Evolutionary conservation across 2,329 filamentous ascomycete species (phyloP).

Genomic region (Penicillium sp.): DNA sequence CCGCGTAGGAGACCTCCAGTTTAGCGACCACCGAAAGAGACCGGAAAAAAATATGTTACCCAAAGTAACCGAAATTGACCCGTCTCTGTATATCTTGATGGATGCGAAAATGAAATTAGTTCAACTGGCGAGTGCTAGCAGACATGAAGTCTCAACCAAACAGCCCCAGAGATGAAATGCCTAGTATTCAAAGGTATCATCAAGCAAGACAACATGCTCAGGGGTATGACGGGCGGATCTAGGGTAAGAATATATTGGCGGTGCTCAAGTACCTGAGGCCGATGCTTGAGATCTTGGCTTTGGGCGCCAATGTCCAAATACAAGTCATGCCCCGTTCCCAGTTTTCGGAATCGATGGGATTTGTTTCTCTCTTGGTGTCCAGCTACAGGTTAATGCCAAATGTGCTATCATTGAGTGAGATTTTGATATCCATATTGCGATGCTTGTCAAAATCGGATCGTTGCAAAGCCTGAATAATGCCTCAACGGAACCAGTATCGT

Average conservation of each 20-base stretch:
- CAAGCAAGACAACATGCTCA: neutral
- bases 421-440: neutral
- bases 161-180: neutral
- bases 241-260: neutral
- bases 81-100: neutral
- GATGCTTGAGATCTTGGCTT: neutral
- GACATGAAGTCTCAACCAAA: neutral
- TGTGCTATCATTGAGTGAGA: neutral
- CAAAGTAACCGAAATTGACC: neutral
- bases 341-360: neutral
- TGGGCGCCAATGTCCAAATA: neutral
- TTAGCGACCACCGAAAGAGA: neutral
- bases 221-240: neutral
- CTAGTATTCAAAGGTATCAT: neutral
- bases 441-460: neutral
- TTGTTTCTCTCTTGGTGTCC: neutral
- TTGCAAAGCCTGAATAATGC: neutral
- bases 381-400: neutral
- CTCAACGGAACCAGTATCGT: neutral
- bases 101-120: neutral
- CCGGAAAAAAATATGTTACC: neutral
- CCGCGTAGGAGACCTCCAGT: neutral
- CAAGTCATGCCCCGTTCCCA: neutral
- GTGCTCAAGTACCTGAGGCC: too few species aligned
- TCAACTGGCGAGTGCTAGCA: neutral